These are phyloP conservation scores for Bacidia rubella DNA, from an alignment of 495 filamentous ascomycete species.

Conservation along the genomic window DNA sequence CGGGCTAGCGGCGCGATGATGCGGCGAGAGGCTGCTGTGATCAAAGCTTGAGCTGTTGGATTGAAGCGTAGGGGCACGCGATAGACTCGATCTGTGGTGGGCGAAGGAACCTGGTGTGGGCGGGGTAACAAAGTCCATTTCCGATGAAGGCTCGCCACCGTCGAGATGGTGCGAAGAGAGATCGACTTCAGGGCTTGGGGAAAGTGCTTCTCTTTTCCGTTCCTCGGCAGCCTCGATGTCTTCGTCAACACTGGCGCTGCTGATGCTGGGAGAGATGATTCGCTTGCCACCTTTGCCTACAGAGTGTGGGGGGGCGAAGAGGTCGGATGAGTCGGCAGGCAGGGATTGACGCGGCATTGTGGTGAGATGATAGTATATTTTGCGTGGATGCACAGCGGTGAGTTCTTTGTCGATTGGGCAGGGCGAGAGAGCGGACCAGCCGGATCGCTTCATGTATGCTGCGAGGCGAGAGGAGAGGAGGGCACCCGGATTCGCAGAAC, in stretches of 20 bases:
- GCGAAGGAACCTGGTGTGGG: constrained; percentile 47
- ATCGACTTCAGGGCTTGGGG: constrained; percentile 86
- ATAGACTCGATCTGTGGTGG: constrained; percentile 31
- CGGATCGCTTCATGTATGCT: constrained; percentile 70
- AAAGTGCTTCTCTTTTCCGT: constrained; percentile 61
- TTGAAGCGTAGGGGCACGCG: constrained; percentile 14
- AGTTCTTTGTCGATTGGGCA: constrained; percentile 90
- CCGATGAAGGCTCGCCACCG: constrained; percentile 16
- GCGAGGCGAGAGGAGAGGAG: constrained; percentile 88
- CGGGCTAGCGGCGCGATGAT: constrained; percentile 61
- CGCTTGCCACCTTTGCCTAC: constrained; percentile 28
- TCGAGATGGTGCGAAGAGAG: constrained; percentile 80
- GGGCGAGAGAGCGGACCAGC: constrained; percentile 64
- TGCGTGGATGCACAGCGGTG: constrained; percentile 78
- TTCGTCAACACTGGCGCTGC: constrained; percentile 49
- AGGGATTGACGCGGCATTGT: constrained; percentile 71
- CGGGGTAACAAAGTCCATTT: constrained; percentile 40
- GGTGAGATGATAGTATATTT: constrained; percentile 91
- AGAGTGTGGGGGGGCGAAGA: constrained; percentile 27
- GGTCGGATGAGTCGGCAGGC: constrained; percentile 52
- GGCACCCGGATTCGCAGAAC: constrained; percentile 88
- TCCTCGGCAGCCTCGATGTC: constrained; percentile 60
- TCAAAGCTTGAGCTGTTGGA: constrained; percentile 24
- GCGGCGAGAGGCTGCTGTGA: constrained; percentile 39
- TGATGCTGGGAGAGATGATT: constrained; percentile 76